Evolutionary conservation across 768 basidiomycete species (phyloP), one percentile per base, ranked within the genome.

Genomic region (Mycena floridula): DNA sequence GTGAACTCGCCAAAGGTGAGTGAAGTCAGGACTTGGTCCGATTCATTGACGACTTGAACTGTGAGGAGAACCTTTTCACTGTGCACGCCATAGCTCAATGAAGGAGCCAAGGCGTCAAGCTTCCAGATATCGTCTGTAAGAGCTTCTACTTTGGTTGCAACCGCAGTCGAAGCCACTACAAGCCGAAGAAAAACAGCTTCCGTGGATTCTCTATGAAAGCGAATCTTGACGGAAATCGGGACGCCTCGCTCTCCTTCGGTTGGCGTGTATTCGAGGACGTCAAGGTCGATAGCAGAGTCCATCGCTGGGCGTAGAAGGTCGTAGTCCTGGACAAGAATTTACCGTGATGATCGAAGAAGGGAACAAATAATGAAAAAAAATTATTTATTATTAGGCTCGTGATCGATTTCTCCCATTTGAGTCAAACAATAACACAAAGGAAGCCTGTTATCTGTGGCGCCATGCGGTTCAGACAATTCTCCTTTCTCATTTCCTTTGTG

Each of bases 1-100:
- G 74, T 73, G 61, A 87, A 89, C 49, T 79, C 73, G 44, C 87
- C 89, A 60, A 87, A 85, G 12, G 75, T 74, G 44, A 82, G 71
- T 0, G 79, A 73, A 53, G 87, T 85, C 15, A 89, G 58, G 27
- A 87, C 57, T 25, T 60, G 50, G 49, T 76, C 73, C 15, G 74
- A 65, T 43, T 68, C 63, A 60, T 77, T 73, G 44, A 86, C 64
- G 9, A 79, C 80, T 58, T 85, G 80, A 22, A 85, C 76, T 15
- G 78, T 76, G 42, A 85, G 65, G 7, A 73, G 68, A 27, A 79
- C 69, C 44, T 69, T 76, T 42, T 70, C 46, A 1, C 68, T 28
- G 65, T 69, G 66, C 32, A 65, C 60, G n/a, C 64, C 68, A 43
- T 79, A 70, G n/a, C n/a, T n/a, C n/a, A n/a, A n/a, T 21, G 73